Conservation (phyloP, 2,329 filamentous ascomycete genomes). For the Claviceps pazoutovae region DNA sequence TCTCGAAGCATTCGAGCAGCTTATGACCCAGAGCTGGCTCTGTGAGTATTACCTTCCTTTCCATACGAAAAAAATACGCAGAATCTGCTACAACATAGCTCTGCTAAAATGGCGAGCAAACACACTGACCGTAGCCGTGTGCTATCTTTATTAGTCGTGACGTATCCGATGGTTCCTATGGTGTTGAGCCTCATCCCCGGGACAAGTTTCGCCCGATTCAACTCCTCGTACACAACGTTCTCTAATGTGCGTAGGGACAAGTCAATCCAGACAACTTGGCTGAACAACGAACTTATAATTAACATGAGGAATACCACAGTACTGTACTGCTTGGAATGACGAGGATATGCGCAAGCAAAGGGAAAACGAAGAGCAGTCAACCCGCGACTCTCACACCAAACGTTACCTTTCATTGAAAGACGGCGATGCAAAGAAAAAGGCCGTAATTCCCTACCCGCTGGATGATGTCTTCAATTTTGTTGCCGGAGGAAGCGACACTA, state of each 20-base stretch:
- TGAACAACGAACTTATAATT: too few relatives aligned
- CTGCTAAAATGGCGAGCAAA: too few relatives aligned
- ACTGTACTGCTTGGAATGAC: not conserved
- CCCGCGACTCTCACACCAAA: not conserved
- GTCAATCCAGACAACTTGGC: too few relatives aligned
- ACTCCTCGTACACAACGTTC: not conserved
- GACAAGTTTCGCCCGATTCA: not conserved
- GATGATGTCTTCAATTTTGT: conserved; percentile 1
- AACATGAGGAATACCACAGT: not conserved
- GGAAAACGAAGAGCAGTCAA: not conserved
- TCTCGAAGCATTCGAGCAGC: not conserved
- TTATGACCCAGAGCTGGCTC: conserved; percentile 2
- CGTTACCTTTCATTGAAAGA: not conserved
- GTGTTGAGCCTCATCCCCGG: not conserved
- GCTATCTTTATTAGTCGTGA: not conserved
- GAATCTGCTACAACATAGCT: too few relatives aligned
- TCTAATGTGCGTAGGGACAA: not conserved
- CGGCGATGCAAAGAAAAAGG: not conserved
- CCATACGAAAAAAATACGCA: too few relatives aligned
- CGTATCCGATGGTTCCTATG: not conserved
- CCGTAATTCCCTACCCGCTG: not conserved
- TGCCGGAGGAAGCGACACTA: conserved; percentile 1
- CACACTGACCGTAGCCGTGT: too few relatives aligned
- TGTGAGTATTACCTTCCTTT: not conserved
- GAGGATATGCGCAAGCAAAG: not conserved